Evolutionary conservation across 2,329 filamentous ascomycete genomes (phyloP), one percentile per base, ranked within the genome.

Genomic region (Penicillium janthinellum): DNA sequence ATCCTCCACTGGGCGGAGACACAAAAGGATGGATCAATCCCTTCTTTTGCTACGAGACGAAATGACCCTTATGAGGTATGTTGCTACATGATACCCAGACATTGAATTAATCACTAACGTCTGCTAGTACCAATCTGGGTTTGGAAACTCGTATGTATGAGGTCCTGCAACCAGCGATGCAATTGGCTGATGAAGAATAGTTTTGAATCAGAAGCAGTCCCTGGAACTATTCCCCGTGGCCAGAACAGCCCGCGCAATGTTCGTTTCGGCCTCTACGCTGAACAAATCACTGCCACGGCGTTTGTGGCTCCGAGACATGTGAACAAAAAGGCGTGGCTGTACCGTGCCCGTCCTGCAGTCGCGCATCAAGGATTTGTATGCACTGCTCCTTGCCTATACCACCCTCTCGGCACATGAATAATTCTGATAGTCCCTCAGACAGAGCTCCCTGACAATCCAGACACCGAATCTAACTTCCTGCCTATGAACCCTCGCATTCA

Each of bases 1-100:
- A 81, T 82, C 65, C 83, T 83, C 60, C 81, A 83, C 67, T 86
- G 84, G 84, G 84, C 83, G 0, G 83, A 85, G 67, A 86, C 84
- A n/a, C 84, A 86, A 64, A 80, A 85, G 67, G 79, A 86, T 68
- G 84, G 81, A 0, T 67, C 76, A 0, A 79, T 86, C 28, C 84
- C 83, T 11, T 84, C 83, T 0, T 86, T 86, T 64, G 77, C 74
- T 3, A 79, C 76, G 61, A 80, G 78, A 71, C 83, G 73, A 72
- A 86, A 84, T 63, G 82, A 84, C 67, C 82, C 82, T 38, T 84
- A 84, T 69, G 71, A 82, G 71, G 79, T 81, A 72, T 65, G 67
- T 56, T 6, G 5, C n/a, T 37, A 8, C 20, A 39, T 35, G 11
- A 8, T 56, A 12, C 11, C 15, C 17, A 0, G 38, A 49, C 4